Conservation (phyloP, 2,329 filamentous ascomycete genomes). For the Trichophyton verrucosum region DNA sequence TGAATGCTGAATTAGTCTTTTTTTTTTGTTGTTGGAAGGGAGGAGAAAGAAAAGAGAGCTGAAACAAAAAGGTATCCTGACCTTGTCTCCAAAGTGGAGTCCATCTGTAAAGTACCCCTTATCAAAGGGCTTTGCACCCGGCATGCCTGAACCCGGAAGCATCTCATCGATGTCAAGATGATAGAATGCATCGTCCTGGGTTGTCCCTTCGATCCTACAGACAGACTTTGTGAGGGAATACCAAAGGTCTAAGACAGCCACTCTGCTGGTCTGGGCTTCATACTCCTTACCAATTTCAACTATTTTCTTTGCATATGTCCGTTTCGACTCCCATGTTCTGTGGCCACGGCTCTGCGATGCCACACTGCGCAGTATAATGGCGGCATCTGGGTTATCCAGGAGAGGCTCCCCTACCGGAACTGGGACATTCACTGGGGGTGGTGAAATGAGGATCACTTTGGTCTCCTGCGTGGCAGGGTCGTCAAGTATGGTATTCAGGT, state of each 20-base stretch:
- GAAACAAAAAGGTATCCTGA: constrained; percentile 3
- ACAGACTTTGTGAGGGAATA: constrained; percentile 18
- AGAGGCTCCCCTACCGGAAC: not conserved
- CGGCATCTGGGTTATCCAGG: constrained; percentile 1
- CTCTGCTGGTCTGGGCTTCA: constrained; percentile 20
- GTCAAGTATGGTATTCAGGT: constrained; percentile 24
- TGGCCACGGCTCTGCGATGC: constrained; percentile 16
- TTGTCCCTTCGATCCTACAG: constrained; percentile 8
- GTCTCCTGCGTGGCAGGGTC: constrained; percentile 21
- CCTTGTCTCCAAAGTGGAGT: constrained; percentile 23
- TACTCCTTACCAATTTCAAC: constrained; percentile 26
- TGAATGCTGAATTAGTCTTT: not conserved
- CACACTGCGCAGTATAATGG: not conserved
- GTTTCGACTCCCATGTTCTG: constrained; percentile 28
- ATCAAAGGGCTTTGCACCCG: constrained; percentile 21
- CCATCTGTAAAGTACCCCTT: constrained; percentile 28
- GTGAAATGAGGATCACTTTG: constrained; percentile 28
- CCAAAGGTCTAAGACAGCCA: constrained; percentile 27
- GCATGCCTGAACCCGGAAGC: constrained; percentile 26
- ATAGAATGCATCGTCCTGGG: constrained; percentile 14
- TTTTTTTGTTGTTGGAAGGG: not conserved
- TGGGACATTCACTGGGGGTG: constrained; percentile 25
- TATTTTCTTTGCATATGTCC: constrained; percentile 26
- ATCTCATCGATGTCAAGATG: constrained; percentile 20
- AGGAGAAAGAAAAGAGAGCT: not conserved